These are phyloP conservation scores for Saturnispora mendoncae DNA, from an alignment of 805 yeast genomes.

Conservation along the genomic window DNA sequence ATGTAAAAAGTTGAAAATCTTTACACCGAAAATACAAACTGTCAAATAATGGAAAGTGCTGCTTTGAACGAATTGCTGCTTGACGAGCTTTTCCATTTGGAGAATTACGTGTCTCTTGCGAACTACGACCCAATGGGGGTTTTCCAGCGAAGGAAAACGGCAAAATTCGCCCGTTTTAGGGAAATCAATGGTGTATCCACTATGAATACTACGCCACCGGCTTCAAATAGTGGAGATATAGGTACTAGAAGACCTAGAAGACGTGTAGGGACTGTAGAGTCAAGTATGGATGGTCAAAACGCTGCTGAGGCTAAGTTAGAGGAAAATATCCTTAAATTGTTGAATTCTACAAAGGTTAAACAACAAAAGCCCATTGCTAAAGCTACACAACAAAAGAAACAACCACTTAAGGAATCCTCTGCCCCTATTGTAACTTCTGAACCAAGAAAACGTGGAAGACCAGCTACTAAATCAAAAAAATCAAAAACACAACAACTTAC, in stretches of 20 bases:
- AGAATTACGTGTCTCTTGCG: slow-evolving; percentile 50
- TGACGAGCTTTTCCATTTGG: slow-evolving; percentile 56
- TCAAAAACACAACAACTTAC: no score
- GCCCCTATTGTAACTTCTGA: no score
- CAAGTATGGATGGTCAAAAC: not conserved
- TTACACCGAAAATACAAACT: no score
- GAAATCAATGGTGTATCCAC: no score
- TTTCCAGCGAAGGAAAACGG: slow-evolving; percentile 14
- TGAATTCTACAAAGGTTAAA: not conserved
- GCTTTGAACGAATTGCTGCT: slow-evolving; percentile 38
- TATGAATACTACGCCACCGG: no score
- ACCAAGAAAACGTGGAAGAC: no score
- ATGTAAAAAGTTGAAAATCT: not conserved
- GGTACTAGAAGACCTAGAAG: not conserved
- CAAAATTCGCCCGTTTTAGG: slow-evolving; percentile 10
- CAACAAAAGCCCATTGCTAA: not conserved
- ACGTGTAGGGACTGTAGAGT: not conserved
- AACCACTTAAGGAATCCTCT: no score
- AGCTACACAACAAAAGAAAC: not conserved
- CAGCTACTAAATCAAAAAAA: not conserved
- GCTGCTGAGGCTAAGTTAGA: not conserved
- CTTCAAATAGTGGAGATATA: no score
- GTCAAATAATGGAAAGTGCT: no score
- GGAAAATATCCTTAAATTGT: not conserved
- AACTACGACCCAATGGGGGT: slow-evolving; percentile 37